Base-by-base conservation (phyloP, 78 protist species). In the Dictyostelium brefeldianum region DNA sequence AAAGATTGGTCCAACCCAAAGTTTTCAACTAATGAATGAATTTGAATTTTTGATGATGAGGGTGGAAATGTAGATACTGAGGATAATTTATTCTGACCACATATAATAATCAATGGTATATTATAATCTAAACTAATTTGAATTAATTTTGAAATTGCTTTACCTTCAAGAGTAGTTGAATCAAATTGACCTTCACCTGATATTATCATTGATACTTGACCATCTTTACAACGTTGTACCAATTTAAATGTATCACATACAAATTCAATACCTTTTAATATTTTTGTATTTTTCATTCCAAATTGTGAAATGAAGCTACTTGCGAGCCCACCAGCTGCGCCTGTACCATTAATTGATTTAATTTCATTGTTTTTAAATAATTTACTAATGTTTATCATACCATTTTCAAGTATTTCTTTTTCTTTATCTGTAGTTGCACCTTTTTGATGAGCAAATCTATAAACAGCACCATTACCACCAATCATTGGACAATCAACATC, bases 261-360 rank as follows among this genome's bases (percentile, higher is more conserved):
- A 64, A 75, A 87, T 2, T 77, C 83, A n/a, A 87, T 87, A 1
- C 92, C 92, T 29, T 87, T 87, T 7, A 25, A 31, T 1, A 87
- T 77, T 27, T 27, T 62, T 36, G 2, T 36, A 17, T 78, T 57
- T 29, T 27, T 1, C 14, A 27, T 10, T 31, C 62, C 47, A n/a
- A 93, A 80, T 1, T 41, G 1, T 0, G 79, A 41, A 0, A 77
- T 50, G 14, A 94, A 89, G 4, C 89, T 89, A 46, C 83, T 89
- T 29, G 95, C 47, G 7, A 95, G 18, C 3, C 97, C 97, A 59
- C 97, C 97, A 10, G 97, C 97, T 43, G 97, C 97, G 0, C 97
- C 97, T 0, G 94, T 17, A 6, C 97, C 97, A 27, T 11, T 85
- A 3, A 20, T 43, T 3, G 1, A 36, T 36, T 36, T 1, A 36